A percentile compares a stretch with the other conserved stretches of the same genome.
These are phyloP conservation scores for Rhizoctonia solani DNA, from an alignment of 1,284 basidiomycete species.

Conservation along the genomic window DNA sequence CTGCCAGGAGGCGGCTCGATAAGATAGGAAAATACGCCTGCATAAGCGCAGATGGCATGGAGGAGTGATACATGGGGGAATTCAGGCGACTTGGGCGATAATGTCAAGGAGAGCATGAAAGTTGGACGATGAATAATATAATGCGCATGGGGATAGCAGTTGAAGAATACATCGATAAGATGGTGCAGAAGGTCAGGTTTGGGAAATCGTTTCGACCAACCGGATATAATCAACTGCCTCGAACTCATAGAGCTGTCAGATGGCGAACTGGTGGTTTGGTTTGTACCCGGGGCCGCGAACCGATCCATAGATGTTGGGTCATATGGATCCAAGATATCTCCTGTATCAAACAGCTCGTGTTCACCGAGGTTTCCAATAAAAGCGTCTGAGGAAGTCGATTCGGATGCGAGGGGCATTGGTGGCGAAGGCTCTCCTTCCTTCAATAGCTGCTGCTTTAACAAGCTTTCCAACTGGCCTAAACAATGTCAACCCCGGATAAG, in stretches of 20 bases:
- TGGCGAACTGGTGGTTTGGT: too few relatives aligned
- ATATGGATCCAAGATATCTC: not conserved
- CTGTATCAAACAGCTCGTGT: not conserved
- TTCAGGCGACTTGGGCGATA: constrained; percentile 12
- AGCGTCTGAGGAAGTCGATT: too few relatives aligned
- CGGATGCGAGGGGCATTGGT: too few relatives aligned
- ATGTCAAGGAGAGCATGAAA: constrained; percentile 32
- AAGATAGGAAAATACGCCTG: constrained; percentile 17
- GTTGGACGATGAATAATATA: constrained; percentile 37
- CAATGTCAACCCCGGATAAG: constrained; percentile 29
- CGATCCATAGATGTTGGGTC: not conserved
- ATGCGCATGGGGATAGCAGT: constrained; percentile 33
- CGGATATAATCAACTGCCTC: constrained; percentile 57
- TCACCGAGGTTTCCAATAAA: not conserved
- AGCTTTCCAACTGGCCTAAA: constrained; percentile 64
- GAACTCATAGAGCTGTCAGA: not conserved
- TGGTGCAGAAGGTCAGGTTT: constrained; percentile 31
- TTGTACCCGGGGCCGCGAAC: too few relatives aligned
- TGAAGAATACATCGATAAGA: constrained; percentile 36
- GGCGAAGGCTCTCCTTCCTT: not conserved
- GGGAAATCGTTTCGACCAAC: constrained; percentile 58
- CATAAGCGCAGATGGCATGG: constrained; percentile 30
- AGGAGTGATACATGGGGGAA: constrained; percentile 33
- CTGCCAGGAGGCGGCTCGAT: constrained; percentile 9
- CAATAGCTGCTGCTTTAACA: constrained; percentile 43